Evolutionary conservation across 2,329 filamentous ascomycete genomes (phyloP).

Genomic region (Plenodomus tracheiphilus): DNA sequence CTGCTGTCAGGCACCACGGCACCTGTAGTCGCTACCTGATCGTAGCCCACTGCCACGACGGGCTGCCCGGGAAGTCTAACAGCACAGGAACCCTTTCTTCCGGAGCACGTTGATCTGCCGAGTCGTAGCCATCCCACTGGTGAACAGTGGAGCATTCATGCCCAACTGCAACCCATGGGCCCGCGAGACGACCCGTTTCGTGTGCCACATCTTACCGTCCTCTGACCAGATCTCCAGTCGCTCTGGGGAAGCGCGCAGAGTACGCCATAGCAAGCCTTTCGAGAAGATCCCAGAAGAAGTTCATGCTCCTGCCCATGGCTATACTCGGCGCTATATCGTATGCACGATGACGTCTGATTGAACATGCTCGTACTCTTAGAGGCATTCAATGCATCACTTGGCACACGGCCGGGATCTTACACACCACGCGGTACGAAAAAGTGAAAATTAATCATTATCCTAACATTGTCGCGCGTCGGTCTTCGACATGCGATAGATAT

Average conservation of each 20-base stretch:
- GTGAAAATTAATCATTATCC: too few relatives aligned
- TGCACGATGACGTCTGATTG: slow-evolving; percentile 12
- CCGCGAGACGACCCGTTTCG: slow-evolving; percentile 24
- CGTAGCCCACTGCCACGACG: slow-evolving; percentile 10
- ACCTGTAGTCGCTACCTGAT: slow-evolving; percentile 13
- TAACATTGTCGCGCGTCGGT: too few relatives aligned
- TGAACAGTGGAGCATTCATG: slow-evolving; percentile 11
- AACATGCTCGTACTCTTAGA: background rate
- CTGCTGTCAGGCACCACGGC: slow-evolving; percentile 12
- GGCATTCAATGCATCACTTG: background rate
- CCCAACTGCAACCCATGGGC: slow-evolving; percentile 13
- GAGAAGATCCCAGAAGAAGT: slow-evolving; percentile 1
- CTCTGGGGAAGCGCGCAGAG: background rate
- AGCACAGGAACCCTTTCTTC: slow-evolving; percentile 4
- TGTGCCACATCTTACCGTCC: slow-evolving; percentile 3
- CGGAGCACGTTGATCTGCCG: slow-evolving; percentile 14
- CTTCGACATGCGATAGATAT: too few relatives aligned
- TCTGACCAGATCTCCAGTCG: background rate
- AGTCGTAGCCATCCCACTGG: slow-evolving; percentile 18
- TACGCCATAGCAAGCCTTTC: background rate
- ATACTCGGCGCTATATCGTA: slow-evolving; percentile 5
- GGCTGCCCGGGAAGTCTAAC: slow-evolving; percentile 8
- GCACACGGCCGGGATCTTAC: background rate
- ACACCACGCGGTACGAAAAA: too few relatives aligned
- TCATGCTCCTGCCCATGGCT: background rate